Conservation (phyloP, 495 filamentous ascomycete genomes). For the Tuber brumale region DNA sequence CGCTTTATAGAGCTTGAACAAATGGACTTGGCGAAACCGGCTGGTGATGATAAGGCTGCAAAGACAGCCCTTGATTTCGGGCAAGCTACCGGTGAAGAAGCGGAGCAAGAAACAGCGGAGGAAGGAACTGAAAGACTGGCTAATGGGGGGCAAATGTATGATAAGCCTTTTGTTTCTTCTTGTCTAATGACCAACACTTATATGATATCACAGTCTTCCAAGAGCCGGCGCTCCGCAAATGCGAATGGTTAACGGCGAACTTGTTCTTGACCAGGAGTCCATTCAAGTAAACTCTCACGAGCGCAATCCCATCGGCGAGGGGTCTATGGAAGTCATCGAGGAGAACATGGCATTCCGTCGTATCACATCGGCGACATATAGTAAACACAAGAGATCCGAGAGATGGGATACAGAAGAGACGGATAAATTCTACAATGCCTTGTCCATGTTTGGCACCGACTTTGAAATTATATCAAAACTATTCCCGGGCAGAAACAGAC, state of each 20-base stretch:
- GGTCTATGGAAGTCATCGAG: conserved; percentile 60
- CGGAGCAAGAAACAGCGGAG: conserved; percentile 26
- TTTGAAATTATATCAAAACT: conserved; percentile 80
- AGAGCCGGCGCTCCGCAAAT: conserved; percentile 51
- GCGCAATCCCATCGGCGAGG: conserved; percentile 52
- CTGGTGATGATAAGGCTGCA: conserved; percentile 20
- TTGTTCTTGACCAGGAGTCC: conserved; percentile 70
- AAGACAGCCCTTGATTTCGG: conserved; percentile 19
- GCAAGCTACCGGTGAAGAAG: conserved; percentile 18
- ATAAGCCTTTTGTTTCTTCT: conserved; percentile 18
- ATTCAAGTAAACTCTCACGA: conserved; percentile 75
- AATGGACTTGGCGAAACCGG: conserved; percentile 29
- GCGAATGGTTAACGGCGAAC: conserved; percentile 74
- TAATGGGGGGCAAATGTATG: conserved; percentile 27
- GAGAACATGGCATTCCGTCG: conserved; percentile 78
- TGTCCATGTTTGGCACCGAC: conserved; percentile 86
- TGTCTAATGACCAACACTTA: neutral
- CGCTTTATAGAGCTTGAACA: conserved; percentile 54
- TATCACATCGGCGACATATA: conserved; percentile 65
- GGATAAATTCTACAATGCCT: conserved; percentile 74
- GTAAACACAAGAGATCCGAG: conserved; percentile 63
- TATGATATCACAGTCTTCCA: neutral
- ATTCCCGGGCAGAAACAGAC: conserved; percentile 67
- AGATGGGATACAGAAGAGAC: conserved; percentile 72
- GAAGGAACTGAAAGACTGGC: conserved; percentile 23